A percentile compares a stretch with the other conserved stretches of the same genome.
Evolutionary conservation across 2,329 filamentous ascomycete genomes (phyloP).

Genomic region (Anisogramma anomala): DNA sequence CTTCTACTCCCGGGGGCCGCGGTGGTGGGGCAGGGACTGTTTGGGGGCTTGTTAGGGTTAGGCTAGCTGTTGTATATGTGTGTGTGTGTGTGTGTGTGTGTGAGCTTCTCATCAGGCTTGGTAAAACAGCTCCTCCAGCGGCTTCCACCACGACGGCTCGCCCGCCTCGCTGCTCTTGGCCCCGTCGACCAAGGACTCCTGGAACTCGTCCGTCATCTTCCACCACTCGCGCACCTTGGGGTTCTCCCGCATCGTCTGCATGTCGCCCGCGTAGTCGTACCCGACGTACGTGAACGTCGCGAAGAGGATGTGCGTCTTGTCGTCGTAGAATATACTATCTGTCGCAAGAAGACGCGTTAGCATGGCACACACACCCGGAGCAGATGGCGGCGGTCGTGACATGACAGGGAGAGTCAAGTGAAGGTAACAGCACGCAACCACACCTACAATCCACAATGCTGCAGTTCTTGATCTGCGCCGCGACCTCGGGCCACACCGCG

Average conservation of each 20-base stretch:
- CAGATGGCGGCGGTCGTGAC: no score
- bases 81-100: no score
- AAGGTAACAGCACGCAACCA: no score
- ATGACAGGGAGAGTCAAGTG: not conserved
- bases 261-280: constrained; percentile 58
- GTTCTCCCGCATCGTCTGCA: constrained; percentile 64
- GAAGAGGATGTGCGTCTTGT: constrained; percentile 52
- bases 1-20: no score
- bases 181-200: constrained; percentile 51
- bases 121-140: constrained; percentile 59
- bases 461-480: constrained; percentile 63
- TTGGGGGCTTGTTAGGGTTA: no score
- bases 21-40: no score
- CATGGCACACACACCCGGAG: not conserved
- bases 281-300: constrained; percentile 72
- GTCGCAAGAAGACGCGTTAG: constrained; percentile 2
- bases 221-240: constrained; percentile 68
- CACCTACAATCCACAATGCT: constrained; percentile 62
- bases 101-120: constrained; percentile 26
- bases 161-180: constrained; percentile 48
- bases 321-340: constrained; percentile 66
- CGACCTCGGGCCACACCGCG: constrained; percentile 65
- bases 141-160: constrained; percentile 56
- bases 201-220: constrained; percentile 67
- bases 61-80: no score